Conservation (phyloP, 371 early-diverging fungal genomes). For the Mortierella sp. region DNA sequence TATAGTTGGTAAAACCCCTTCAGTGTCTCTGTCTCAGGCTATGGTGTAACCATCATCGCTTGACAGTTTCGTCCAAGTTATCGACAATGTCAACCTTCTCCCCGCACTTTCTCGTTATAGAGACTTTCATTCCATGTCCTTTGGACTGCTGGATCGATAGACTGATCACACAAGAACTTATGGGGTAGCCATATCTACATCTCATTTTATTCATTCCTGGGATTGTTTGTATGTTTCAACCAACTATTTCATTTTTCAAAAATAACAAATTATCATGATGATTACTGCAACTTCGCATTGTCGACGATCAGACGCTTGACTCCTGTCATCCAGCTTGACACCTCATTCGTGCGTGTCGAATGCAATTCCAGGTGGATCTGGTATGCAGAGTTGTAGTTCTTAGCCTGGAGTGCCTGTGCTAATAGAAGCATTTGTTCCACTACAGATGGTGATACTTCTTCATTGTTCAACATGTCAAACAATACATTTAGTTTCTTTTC, state of each 20-base stretch:
- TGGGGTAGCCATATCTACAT: too few species aligned
- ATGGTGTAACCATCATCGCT: too few species aligned
- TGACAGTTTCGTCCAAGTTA: too few species aligned
- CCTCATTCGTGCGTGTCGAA: conserved; percentile 65
- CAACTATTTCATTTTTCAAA: conserved; percentile 2
- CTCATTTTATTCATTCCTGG: background rate
- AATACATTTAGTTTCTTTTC: conserved; percentile 77
- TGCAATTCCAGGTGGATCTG: conserved; percentile 65
- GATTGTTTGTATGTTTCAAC: background rate
- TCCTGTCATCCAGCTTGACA: conserved; percentile 72
- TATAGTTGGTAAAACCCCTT: too few species aligned
- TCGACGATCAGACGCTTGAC: conserved; percentile 68
- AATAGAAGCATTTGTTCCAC: conserved; percentile 67
- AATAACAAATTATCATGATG: background rate
- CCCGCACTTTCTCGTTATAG: too few species aligned
- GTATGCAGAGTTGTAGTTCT: conserved; percentile 65
- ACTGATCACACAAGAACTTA: too few species aligned
- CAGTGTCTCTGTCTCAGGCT: too few species aligned
- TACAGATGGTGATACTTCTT: conserved; percentile 68
- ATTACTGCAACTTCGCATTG: conserved; percentile 44
- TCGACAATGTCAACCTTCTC: too few species aligned
- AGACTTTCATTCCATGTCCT: too few species aligned
- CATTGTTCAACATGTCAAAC: conserved; percentile 84
- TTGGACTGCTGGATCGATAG: too few species aligned
- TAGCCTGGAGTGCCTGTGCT: conserved; percentile 63